These are phyloP conservation scores for Erodium maritimum DNA, from an alignment of 345 rosid species.

Conservation along the genomic window DNA sequence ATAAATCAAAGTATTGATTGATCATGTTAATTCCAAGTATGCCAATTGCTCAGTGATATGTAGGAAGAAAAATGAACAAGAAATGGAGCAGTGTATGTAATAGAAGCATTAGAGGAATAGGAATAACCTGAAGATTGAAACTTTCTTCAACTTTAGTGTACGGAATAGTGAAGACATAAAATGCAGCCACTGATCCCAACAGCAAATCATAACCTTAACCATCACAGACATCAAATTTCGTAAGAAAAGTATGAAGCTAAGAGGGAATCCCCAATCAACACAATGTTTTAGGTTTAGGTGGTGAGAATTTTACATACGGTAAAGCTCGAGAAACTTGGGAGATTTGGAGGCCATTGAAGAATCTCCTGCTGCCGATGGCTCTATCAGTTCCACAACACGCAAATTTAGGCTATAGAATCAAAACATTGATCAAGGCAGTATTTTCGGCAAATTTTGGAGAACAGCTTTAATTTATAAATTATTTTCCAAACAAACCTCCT, in stretches of 20 bases:
- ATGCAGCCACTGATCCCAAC: slow-evolving; percentile 67
- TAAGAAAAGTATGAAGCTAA: background rate
- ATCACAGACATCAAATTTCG: background rate
- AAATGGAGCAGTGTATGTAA: background rate
- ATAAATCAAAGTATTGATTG: too few species aligned
- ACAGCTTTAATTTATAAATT: too few species aligned
- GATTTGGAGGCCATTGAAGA: slow-evolving; percentile 25
- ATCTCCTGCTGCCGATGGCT: too few species aligned
- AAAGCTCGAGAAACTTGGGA: slow-evolving; percentile 25
- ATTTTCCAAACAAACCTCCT: too few species aligned
- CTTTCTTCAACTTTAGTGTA: slow-evolving; percentile 98
- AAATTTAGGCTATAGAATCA: too few species aligned
- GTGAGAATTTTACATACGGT: slow-evolving; percentile 18
- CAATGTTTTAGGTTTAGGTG: background rate
- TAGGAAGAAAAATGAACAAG: background rate
- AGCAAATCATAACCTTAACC: slow-evolving; percentile 61
- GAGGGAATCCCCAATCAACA: background rate
- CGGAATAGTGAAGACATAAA: slow-evolving; percentile 62
- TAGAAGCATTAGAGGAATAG: background rate
- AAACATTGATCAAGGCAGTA: too few species aligned
- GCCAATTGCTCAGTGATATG: too few species aligned
- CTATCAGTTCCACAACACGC: too few species aligned
- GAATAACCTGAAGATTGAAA: slow-evolving; percentile 72
- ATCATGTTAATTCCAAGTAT: too few species aligned
- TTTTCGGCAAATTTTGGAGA: too few species aligned